Percentiles rank a stretch among this genome's conserved stretches.
Evolutionary conservation across 2,329 filamentous ascomycete genomes (phyloP).

Genomic region (Chrysoporthe deuterocubensis): DNA sequence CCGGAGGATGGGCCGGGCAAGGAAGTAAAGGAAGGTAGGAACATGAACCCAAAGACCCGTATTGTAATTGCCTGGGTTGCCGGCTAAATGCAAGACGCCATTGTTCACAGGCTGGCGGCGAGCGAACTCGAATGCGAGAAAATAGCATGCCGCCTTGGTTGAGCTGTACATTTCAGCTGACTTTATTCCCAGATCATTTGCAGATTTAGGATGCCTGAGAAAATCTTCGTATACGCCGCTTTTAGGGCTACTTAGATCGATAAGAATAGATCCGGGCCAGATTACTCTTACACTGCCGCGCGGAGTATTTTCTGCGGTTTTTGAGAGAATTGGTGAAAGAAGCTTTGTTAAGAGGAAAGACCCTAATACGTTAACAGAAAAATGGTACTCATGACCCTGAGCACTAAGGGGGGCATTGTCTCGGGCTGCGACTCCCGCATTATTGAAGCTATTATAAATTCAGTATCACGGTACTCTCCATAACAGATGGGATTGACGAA

Average conservation of each 20-base stretch:
- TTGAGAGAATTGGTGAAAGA: slow-evolving; percentile 30
- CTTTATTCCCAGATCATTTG: slow-evolving; percentile 21
- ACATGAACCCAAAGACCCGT: slow-evolving; percentile 8
- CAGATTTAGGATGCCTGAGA: slow-evolving; percentile 12
- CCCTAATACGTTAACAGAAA: slow-evolving; percentile 31
- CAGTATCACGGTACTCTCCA: neutral
- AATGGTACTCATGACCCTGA: slow-evolving; percentile 34
- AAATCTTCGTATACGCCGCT: slow-evolving; percentile 29
- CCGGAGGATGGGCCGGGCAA: too few species aligned
- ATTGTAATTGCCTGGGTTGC: slow-evolving; percentile 16
- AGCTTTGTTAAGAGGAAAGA: slow-evolving; percentile 30
- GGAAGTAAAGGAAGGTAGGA: too few species aligned
- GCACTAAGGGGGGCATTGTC: slow-evolving; percentile 28
- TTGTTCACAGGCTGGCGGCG: slow-evolving; percentile 11
- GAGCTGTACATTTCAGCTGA: slow-evolving; percentile 30
- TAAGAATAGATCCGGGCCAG: slow-evolving; percentile 32
- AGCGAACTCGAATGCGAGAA: slow-evolving; percentile 33
- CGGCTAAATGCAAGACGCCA: slow-evolving; percentile 20
- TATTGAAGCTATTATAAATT: slow-evolving; percentile 29
- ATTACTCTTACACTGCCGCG: slow-evolving; percentile 31
- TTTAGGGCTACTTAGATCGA: slow-evolving; percentile 31
- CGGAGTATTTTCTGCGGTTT: slow-evolving; percentile 27
- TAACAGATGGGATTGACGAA: neutral
- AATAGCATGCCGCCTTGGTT: slow-evolving; percentile 33
- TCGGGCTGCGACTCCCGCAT: slow-evolving; percentile 31